Evolutionary conservation across 495 filamentous ascomycete species (phyloP).

Genomic region (Letharia columbiana): DNA sequence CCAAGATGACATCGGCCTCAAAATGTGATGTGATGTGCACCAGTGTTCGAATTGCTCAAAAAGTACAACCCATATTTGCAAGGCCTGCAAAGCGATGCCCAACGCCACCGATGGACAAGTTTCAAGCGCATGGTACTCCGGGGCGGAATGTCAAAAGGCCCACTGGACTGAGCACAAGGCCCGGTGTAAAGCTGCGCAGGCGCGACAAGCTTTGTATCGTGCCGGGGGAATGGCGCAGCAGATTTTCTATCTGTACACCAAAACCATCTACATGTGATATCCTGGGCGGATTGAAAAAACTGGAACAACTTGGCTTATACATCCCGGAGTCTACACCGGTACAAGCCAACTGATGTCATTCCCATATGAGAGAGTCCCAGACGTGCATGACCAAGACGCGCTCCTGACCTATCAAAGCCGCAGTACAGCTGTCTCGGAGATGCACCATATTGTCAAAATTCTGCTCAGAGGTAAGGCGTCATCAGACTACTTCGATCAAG

Average conservation of each 20-base stretch:
- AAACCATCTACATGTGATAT: not conserved
- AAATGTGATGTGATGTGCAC: not conserved
- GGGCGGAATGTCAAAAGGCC: conserved; percentile 11
- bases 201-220: conserved; percentile 11
- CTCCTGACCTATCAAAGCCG: not conserved
- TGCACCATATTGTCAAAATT: not conserved
- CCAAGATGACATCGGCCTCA: not conserved
- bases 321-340: not conserved
- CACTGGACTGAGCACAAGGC: conserved; percentile 13
- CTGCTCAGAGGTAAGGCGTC: not conserved
- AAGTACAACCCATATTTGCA: not conserved
- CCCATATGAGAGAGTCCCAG: not conserved
- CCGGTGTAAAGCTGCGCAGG: conserved; percentile 6
- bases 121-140: conserved; percentile 5
- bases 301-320: not conserved
- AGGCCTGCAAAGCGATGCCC: not conserved
- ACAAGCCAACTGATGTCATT: not conserved
- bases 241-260: not conserved
- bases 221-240: conserved; percentile 1
- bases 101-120: not conserved
- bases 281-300: not conserved
- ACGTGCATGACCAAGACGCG: not conserved
- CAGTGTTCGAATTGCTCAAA: conserved; percentile 2
- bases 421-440: not conserved
- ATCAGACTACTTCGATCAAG: too few species aligned